These are phyloP conservation scores for Hydrangea macrophylla DNA, from an alignment of 148 eudicot genomes.

Conservation along the genomic window DNA sequence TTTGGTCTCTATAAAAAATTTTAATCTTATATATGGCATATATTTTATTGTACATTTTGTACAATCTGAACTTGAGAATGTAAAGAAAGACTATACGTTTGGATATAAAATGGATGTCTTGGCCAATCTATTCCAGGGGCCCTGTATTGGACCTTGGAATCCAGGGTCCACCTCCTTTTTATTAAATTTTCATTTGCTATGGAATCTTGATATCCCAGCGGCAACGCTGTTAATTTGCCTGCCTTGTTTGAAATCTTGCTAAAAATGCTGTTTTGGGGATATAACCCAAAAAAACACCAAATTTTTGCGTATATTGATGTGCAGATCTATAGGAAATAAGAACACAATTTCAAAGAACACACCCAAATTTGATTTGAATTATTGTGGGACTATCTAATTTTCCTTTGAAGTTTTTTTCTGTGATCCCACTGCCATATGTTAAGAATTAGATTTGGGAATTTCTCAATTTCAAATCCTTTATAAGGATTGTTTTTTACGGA, in stretches of 20 bases:
- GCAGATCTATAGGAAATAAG: too few relatives aligned
- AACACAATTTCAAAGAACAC: too few relatives aligned
- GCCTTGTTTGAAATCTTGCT: neutral
- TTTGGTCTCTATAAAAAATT: neutral
- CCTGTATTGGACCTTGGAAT: too few relatives aligned
- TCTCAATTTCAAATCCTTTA: too few relatives aligned
- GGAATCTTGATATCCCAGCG: neutral
- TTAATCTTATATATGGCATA: neutral
- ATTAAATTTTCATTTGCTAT: neutral
- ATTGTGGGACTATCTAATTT: too few relatives aligned
- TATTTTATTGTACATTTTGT: neutral
- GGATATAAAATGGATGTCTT: neutral
- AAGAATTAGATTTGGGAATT: too few relatives aligned
- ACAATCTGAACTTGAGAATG: neutral
- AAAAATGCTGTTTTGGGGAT: conserved; percentile 8
- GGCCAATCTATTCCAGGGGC: neutral
- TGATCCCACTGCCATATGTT: too few relatives aligned
- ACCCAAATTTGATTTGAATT: too few relatives aligned
- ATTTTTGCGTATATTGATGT: too few relatives aligned
- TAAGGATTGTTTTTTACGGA: too few relatives aligned
- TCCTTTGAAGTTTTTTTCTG: too few relatives aligned
- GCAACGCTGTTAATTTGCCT: neutral
- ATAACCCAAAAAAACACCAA: too few relatives aligned
- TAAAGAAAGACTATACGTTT: neutral
- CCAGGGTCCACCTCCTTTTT: conserved; percentile 4